Base-by-base conservation (phyloP, 192 early-diverging fungal genomes). In the Endogone sp. region DNA sequence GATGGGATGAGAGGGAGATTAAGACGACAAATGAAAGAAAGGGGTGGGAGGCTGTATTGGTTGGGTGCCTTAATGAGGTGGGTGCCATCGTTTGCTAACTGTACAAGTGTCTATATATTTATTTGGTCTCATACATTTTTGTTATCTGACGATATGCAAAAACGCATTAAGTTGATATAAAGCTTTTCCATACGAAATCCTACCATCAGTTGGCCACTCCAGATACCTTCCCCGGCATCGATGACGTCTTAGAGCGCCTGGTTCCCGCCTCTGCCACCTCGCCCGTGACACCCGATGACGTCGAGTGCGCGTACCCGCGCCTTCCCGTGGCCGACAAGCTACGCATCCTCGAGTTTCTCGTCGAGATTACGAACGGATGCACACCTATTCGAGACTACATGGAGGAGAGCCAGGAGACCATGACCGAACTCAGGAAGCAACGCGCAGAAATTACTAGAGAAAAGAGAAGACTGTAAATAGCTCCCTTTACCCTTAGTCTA, bases 381-480 rank as follows among this genome's bases (percentile, higher is more conserved):
- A 65, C 79, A 49, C 75, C 77, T 37, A 85, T 84, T 66, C 85
- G 93, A 23, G 72, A 79, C 29, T 93, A 88, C 73, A 84, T 93
- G 65, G 94, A 94, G 37, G 80, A 88, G 59, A 89, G 87, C 37
- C 76, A 89, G 3, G 91, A 95, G 56, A 71, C 89, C 9, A 76
- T 85, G 24, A 84, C 83, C 0, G 92, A 90, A 57, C 77, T 94
- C 58, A 84, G 88, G 57, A 90, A 91, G 68, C 88, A 94, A 74
- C 86, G 88, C 57, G 74, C 91, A 16, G 93, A 95, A 44, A 58
- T 92, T 27, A 82, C 81, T 22, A 81, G 83, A 66, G 90, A 92
- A 64, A 71, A 79, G 60, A 88, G 87, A 67, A 82, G 86, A 23
- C 65, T 90, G 84, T 87, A 83, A 72, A 86, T 84, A 32, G 54